phyloP scores from a whole-genome alignment of 1,139 yeast species.

The Geotrichum histeridarum region DNA sequence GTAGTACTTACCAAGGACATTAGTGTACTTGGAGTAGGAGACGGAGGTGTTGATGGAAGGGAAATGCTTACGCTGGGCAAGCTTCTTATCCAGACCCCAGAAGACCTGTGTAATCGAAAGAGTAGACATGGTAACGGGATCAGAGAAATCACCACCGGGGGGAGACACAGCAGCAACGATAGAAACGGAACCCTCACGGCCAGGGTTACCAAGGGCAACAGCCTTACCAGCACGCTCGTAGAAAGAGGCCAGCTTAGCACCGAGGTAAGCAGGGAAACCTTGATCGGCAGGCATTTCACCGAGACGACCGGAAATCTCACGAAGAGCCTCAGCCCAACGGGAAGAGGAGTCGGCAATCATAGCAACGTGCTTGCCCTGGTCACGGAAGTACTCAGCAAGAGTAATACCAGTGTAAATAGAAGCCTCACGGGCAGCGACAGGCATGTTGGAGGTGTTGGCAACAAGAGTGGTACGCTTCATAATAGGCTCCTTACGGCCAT shows the following conservation, averaged over 20 bases:
- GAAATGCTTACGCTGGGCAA: constrained; percentile 99
- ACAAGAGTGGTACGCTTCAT: constrained; percentile 99
- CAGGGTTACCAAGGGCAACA: constrained; percentile 90
- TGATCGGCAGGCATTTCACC: constrained; percentile 99
- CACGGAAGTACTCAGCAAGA: constrained; percentile 97
- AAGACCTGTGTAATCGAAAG: constrained; percentile 98
- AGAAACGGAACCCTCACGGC: constrained; percentile 93
- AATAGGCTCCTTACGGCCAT: constrained; percentile 94
- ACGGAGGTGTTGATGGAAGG: constrained; percentile 95
- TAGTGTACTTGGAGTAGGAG: constrained; percentile 94
- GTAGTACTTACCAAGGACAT: constrained; percentile 77
- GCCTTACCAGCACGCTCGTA: constrained; percentile 99
- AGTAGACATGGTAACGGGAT: constrained; percentile 97
- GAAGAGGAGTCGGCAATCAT: constrained; percentile 99
- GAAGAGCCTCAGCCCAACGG: constrained; percentile 99
- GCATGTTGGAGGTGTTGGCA: constrained; percentile 98
- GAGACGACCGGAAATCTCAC: constrained; percentile 99
- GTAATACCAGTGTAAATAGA: constrained; percentile 98
- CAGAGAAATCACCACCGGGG: constrained; percentile 99
- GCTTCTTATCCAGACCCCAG: constrained; percentile 98
- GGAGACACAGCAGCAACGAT: constrained; percentile 99
- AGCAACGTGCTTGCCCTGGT: constrained; percentile 97
- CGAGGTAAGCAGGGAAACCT: constrained; percentile 99
- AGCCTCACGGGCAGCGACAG: constrained; percentile 99
- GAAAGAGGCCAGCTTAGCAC: constrained; percentile 97